phyloP scores from a whole-genome alignment of 1,284 basidiomycete species.

The Malassezia sympodialis region DNA sequence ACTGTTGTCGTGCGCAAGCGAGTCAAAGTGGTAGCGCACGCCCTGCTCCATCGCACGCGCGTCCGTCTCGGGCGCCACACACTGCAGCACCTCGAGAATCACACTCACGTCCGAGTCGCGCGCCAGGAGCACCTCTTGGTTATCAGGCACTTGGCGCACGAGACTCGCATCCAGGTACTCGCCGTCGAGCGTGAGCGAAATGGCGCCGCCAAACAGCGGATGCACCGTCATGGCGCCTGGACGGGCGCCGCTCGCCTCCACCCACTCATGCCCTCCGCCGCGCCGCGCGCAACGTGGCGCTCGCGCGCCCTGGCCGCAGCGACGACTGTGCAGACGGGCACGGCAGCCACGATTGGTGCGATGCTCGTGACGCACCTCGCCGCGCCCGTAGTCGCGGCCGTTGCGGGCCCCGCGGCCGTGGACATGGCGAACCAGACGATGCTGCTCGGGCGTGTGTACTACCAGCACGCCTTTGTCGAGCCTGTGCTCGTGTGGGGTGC shows the following conservation, averaged over 20 bases:
- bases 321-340: slow-evolving; percentile 7
- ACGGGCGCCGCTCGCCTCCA: not conserved
- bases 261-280: not conserved
- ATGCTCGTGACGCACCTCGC: slow-evolving; percentile 21
- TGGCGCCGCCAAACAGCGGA: slow-evolving; percentile 14
- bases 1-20: slow-evolving; percentile 82
- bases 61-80: slow-evolving; percentile 57
- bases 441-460: slow-evolving; percentile 38
- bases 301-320: not conserved
- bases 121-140: slow-evolving; percentile 83
- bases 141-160: slow-evolving; percentile 88
- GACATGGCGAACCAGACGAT: slow-evolving; percentile 12
- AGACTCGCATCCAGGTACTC: slow-evolving; percentile 54
- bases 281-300: slow-evolving; percentile 1
- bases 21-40: slow-evolving; percentile 72
- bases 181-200: slow-evolving; percentile 1
- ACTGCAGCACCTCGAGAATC: slow-evolving; percentile 73
- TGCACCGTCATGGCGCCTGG: not conserved
- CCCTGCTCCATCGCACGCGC: slow-evolving; percentile 51
- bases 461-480: slow-evolving; percentile 31
- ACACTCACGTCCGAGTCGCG: slow-evolving; percentile 63
- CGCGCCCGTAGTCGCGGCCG: slow-evolving; percentile 20
- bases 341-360: slow-evolving; percentile 9
- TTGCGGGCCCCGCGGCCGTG: slow-evolving; percentile 3
- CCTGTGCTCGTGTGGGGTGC: slow-evolving; percentile 28